Percentiles rank a stretch among this genome's conserved stretches.
These are phyloP conservation scores for Tuber calosporum DNA, from an alignment of 495 filamentous ascomycete species.

Conservation along the genomic window DNA sequence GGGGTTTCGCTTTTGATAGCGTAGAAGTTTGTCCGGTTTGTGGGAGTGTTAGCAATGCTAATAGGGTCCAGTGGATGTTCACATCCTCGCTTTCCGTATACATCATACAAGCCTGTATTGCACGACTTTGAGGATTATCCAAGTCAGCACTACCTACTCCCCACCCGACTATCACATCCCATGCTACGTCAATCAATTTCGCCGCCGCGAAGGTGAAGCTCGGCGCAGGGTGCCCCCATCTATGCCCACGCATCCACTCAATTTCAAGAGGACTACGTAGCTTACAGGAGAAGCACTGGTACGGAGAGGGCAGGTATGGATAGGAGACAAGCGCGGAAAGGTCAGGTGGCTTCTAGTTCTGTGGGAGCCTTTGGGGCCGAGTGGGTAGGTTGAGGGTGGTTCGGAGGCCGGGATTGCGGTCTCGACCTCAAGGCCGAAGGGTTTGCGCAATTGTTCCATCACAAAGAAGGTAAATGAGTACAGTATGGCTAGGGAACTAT, in stretches of 20 bases:
- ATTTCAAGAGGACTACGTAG: neutral
- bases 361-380: neutral
- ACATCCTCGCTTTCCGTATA: slow-evolving; percentile 12
- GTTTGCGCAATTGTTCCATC: neutral
- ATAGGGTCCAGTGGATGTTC: neutral
- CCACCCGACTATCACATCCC: slow-evolving; percentile 17
- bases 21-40: neutral
- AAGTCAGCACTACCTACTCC: slow-evolving; percentile 20
- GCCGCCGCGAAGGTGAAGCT: slow-evolving; percentile 11
- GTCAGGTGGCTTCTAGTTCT: neutral
- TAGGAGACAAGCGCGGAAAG: neutral
- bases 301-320: neutral
- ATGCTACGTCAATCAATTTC: slow-evolving; percentile 22
- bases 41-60: neutral
- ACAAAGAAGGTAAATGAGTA: neutral
- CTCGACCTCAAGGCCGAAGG: neutral
- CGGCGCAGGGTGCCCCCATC: neutral
- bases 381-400: neutral
- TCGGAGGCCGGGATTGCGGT: neutral
- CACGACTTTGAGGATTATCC: slow-evolving; percentile 19
- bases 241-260: neutral
- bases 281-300: neutral
- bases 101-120: slow-evolving; percentile 10
- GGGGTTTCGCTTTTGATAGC: neutral
- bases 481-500: neutral